These are phyloP conservation scores for Saturnispora sanitii DNA, from an alignment of 805 yeast species.

Conservation along the genomic window DNA sequence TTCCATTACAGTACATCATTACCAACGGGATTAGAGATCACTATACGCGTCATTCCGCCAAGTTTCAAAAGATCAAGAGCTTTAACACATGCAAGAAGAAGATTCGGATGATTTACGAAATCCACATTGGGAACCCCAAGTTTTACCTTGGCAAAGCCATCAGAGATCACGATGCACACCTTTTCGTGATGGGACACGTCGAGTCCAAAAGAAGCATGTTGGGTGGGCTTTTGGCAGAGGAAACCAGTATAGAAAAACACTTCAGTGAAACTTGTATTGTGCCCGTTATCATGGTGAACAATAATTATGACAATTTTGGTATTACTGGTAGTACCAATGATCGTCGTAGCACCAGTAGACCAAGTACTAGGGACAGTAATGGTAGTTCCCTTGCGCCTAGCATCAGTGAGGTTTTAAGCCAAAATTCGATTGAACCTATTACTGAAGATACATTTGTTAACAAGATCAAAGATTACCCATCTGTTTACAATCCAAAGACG, in stretches of 20 bases:
- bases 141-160: conserved; percentile 32
- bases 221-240: conserved; percentile 26
- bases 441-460: conserved; percentile 9
- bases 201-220: conserved; percentile 30
- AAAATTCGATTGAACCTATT: too few relatives aligned
- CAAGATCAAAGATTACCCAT: conserved; percentile 12
- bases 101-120: conserved; percentile 35
- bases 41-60: conserved; percentile 27
- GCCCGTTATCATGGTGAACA: conserved; percentile 36
- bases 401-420: background rate
- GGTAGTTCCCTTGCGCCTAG: background rate
- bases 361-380: background rate
- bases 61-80: conserved; percentile 25
- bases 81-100: conserved; percentile 29
- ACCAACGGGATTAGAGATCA: conserved; percentile 21
- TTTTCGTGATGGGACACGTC: conserved; percentile 37
- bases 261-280: conserved; percentile 37
- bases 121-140: conserved; percentile 35
- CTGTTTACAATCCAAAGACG: conserved; percentile 11
- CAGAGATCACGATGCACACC: conserved; percentile 35
- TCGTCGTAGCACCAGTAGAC: conserved; percentile 24
- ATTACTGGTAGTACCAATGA: too few relatives aligned
- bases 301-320: too few relatives aligned
- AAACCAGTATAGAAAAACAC: conserved; percentile 39
- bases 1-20: conserved; percentile 26